A percentile compares a stretch with the other conserved stretches of the same genome.
Conservation (phyloP, 2,329 filamentous ascomycete species). For the Colletotrichum plurivorum region DNA sequence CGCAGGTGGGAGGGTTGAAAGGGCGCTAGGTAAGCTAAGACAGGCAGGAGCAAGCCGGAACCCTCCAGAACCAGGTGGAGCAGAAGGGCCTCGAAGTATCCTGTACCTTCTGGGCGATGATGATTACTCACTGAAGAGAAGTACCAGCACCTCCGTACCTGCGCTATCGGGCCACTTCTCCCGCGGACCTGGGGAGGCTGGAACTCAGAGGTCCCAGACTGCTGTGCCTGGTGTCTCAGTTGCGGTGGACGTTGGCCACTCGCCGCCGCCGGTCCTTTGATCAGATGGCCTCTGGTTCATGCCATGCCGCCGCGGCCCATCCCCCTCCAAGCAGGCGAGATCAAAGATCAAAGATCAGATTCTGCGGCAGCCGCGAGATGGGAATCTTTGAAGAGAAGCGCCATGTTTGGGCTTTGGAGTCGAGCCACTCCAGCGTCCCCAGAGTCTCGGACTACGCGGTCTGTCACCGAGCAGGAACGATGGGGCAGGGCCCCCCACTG, state of each 20-base stretch:
- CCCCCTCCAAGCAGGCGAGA: neutral
- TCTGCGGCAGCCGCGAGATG: slow-evolving; percentile 5
- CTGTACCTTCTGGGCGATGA: neutral
- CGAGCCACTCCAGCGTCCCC: slow-evolving; percentile 14
- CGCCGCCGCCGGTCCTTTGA: slow-evolving; percentile 37
- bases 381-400: slow-evolving; percentile 8
- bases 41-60: slow-evolving; percentile 46
- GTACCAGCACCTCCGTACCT: slow-evolving; percentile 24
- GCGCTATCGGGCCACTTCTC: slow-evolving; percentile 11
- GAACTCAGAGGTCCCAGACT: slow-evolving; percentile 28
- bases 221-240: slow-evolving; percentile 39
- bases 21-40: slow-evolving; percentile 21
- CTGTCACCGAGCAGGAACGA: slow-evolving; percentile 29
- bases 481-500: slow-evolving; percentile 22
- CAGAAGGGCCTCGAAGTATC: slow-evolving; percentile 1
- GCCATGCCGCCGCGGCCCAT: slow-evolving; percentile 30
- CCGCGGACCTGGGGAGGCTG: slow-evolving; percentile 33
- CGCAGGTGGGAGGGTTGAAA: slow-evolving; percentile 14
- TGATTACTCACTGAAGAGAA: rapidly evolving
- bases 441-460: slow-evolving; percentile 11
- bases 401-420: neutral
- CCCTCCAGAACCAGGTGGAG: slow-evolving; percentile 54
- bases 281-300: slow-evolving; percentile 40
- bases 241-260: slow-evolving; percentile 35
- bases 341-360: slow-evolving; percentile 8